A percentile compares a stretch with the other conserved stretches of the same genome.
phyloP scores from a whole-genome alignment of 495 filamentous ascomycete species.

The Daldinia concentrica region DNA sequence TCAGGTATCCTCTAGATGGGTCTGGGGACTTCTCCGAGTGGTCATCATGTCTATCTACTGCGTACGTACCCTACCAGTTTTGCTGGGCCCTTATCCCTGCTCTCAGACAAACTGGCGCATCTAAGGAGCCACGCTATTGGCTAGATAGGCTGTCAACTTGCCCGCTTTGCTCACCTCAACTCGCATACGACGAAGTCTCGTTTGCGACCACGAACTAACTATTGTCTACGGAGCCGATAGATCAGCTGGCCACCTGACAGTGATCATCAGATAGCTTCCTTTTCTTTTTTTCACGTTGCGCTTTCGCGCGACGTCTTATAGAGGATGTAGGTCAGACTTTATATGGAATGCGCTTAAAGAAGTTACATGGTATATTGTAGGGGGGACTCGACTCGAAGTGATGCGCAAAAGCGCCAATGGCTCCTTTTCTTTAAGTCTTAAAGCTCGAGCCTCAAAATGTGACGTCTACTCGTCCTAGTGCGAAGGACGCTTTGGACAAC shows the following conservation, averaged over 20 bases:
- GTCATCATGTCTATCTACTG: conserved; percentile 38
- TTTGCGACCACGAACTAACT: conserved; percentile 42
- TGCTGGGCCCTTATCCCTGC: conserved; percentile 44
- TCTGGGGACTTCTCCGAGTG: conserved; percentile 42
- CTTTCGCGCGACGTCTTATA: conserved; percentile 24
- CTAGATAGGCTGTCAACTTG: conserved; percentile 42
- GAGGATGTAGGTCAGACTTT: conserved; percentile 6
- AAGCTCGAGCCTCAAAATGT: conserved; percentile 33
- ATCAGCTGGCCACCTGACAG: conserved; percentile 32
- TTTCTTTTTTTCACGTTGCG: conserved; percentile 17
- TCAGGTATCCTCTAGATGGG: conserved; percentile 42
- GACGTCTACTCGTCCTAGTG: conserved; percentile 7
- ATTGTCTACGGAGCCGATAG: conserved; percentile 19
- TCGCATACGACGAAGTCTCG: conserved; percentile 45
- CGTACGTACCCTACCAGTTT: conserved; percentile 45
- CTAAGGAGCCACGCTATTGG: conserved; percentile 38
- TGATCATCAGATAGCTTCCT: conserved; percentile 7
- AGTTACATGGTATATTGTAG: neutral
- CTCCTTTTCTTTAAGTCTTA: neutral
- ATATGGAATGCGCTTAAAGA: conserved; percentile 31
- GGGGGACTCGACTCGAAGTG: conserved; percentile 17
- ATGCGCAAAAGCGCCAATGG: conserved; percentile 36
- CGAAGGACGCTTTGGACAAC: conserved; percentile 22
- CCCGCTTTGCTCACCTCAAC: conserved; percentile 50
- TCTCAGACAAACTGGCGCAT: conserved; percentile 47